Base-by-base conservation (phyloP, 208 protist species). In the Dictyostelium gargantuum region DNA sequence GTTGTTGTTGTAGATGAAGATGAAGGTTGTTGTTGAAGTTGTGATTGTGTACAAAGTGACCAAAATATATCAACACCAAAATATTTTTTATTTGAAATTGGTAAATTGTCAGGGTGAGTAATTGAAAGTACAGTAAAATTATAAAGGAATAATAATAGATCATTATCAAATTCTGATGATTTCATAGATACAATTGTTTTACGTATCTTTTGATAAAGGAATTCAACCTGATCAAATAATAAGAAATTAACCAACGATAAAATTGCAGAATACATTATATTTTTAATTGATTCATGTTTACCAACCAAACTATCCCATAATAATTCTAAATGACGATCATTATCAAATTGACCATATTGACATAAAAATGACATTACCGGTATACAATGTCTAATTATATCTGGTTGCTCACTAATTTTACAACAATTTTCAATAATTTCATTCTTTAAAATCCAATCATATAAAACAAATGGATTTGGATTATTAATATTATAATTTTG, bases 61-160 rank as follows among this genome's bases (percentile, higher is more conserved):
- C 86, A 94, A 54, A 94, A 91, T 23, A 91, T 46, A 21, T 94
- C 93, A 13, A 94, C 17, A n/a, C 93, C 93, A 72, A 92, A 94
- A 32, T 40, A 93, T 38, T 94, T 89, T 44, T 93, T 93, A 40
- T 52, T 56, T 0, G 26, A 23, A 15, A 6, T 11, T 46, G 68
- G 38, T 42, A 72, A 72, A 26, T 89, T 89, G 6, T 89, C 82
- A n/a, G 13, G 50, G 40, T 89, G 82, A 26, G 76, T 72, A 40
- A 89, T 89, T 32, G 68, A 26, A 1, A 79, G 32, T 1, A 29
- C 75, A 2, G 82, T 61, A 17, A 89, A 66, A 50, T 89, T 89
- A 52, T 52, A 89, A 3, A 89, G n/a, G 46, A 89, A 89, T 17
- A 61, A 29, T 48, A 79, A 46, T 21, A 89, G 21, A 17, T 89